Evolutionary conservation across 116 monocot species (phyloP).

Genomic region (Papilionanthe hybrid): DNA sequence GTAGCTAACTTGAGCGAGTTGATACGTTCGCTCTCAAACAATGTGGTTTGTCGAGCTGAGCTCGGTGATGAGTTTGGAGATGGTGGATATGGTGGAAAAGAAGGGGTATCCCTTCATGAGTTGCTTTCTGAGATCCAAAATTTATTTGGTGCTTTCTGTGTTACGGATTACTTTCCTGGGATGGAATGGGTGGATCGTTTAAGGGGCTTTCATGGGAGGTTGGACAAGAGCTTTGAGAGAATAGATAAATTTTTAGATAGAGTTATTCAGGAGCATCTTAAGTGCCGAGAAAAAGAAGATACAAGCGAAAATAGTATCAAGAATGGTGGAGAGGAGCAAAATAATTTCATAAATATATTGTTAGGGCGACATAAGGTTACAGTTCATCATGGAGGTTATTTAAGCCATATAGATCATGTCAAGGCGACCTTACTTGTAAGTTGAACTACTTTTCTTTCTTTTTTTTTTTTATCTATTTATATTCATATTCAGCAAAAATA

Average conservation of each 20-base stretch:
- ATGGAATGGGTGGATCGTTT: slow-evolving; percentile 10
- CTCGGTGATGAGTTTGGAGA: slow-evolving; percentile 11
- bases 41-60: background rate
- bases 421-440: slow-evolving; percentile 16
- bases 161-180: slow-evolving; percentile 10
- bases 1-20: slow-evolving; percentile 7
- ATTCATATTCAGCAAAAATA: background rate
- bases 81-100: background rate
- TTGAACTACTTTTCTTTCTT: background rate
- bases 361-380: background rate
- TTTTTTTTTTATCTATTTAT: background rate
- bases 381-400: background rate
- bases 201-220: slow-evolving; percentile 3
- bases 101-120: background rate
- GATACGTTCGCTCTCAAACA: background rate
- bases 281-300: background rate
- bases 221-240: slow-evolving; percentile 20
- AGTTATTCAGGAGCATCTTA: slow-evolving; percentile 6
- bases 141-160: too few species aligned
- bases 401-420: slow-evolving; percentile 9
- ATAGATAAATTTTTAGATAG: slow-evolving; percentile 1
- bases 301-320: background rate
- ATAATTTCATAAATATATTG: background rate
- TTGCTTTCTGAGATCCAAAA: too few species aligned
- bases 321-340: background rate